Conservation (phyloP, 805 yeast species). For the Yarrowia sp. region DNA sequence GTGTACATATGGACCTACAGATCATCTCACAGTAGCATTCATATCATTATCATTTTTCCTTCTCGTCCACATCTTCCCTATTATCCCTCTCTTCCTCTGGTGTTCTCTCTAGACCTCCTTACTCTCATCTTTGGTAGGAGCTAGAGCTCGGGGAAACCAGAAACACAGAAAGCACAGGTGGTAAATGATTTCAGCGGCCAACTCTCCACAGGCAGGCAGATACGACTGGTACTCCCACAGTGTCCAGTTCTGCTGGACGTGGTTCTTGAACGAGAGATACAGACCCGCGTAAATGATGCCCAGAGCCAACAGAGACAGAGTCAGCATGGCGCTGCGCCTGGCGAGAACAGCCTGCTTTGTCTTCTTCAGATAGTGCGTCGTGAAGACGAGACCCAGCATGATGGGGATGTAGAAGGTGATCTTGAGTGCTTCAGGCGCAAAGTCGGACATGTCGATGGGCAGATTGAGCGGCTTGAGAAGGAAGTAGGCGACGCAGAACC, state of each 20-base stretch:
- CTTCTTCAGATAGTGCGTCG: background rate
- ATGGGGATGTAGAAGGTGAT: conserved; percentile 15
- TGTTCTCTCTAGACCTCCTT: background rate
- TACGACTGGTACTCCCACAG: background rate
- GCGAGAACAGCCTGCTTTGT: background rate
- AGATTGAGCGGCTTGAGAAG: background rate
- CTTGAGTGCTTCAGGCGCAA: background rate
- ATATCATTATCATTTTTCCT: too few species aligned
- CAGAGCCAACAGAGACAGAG: background rate
- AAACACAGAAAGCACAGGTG: background rate
- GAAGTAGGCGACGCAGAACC: background rate
- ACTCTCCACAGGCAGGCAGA: conserved; percentile 8
- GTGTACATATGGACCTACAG: too few species aligned
- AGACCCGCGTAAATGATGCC: background rate
- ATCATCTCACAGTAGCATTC: too few species aligned
- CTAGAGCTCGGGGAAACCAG: background rate
- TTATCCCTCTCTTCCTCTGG: background rate
- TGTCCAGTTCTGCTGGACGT: background rate
- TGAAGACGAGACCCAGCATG: background rate
- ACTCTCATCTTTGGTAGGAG: background rate
- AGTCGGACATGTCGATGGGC: conserved; percentile 1
- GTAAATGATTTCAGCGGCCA: background rate
- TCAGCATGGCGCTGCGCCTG: background rate
- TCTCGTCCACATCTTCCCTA: too few species aligned
- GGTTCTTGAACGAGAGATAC: background rate